Conservation (phyloP, 1,284 basidiomycete genomes). For the Farysia itapuensis region DNA sequence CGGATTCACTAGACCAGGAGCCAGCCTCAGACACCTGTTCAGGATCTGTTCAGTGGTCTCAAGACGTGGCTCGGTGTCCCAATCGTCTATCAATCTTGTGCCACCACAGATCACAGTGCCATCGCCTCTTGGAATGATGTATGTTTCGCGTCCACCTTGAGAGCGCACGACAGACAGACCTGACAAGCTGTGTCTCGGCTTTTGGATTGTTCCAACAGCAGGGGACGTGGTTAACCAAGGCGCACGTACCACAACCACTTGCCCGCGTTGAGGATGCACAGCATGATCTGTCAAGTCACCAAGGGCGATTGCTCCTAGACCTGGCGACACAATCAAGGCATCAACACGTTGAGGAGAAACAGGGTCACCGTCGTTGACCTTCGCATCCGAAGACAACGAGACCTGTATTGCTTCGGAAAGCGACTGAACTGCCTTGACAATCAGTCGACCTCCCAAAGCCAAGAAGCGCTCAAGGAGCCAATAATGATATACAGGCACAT, state of each 20-base stretch:
- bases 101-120: slow-evolving; percentile 49
- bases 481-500: slow-evolving; percentile 43
- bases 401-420: slow-evolving; percentile 3
- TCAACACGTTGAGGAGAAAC: background rate
- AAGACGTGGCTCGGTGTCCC: slow-evolving; percentile 10
- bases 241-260: slow-evolving; percentile 44
- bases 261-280: slow-evolving; percentile 42
- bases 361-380: background rate
- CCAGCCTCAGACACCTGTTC: slow-evolving; percentile 18
- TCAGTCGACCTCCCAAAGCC: slow-evolving; percentile 31
- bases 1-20: slow-evolving; percentile 22
- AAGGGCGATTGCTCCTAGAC: slow-evolving; percentile 36
- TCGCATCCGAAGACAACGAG: background rate
- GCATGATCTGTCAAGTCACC: slow-evolving; percentile 23
- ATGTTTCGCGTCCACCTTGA: slow-evolving; percentile 39
- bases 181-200: background rate
- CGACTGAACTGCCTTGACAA: slow-evolving; percentile 9
- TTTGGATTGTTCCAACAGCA: no score
- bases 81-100: slow-evolving; percentile 38
- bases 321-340: slow-evolving; percentile 33
- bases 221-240: slow-evolving; percentile 36
- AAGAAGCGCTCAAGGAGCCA: slow-evolving; percentile 32
- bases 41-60: slow-evolving; percentile 44
- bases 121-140: slow-evolving; percentile 48
- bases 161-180: slow-evolving; percentile 20